These are phyloP conservation scores for Jacaranda mimosifolia DNA, from an alignment of 257 asterid species.

Conservation along the genomic window DNA sequence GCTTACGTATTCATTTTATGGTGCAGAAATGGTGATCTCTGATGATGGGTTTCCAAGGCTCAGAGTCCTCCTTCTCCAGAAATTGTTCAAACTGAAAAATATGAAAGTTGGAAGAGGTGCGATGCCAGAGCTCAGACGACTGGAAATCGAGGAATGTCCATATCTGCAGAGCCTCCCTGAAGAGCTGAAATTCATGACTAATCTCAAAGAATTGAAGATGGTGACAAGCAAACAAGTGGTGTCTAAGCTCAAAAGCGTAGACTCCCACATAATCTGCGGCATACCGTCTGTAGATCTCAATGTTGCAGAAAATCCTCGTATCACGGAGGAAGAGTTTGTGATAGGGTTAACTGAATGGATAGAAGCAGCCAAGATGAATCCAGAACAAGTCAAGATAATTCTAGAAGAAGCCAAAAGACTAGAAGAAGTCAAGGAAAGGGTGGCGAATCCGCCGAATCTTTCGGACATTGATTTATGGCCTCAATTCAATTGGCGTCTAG, in stretches of 20 bases:
- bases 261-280: neutral
- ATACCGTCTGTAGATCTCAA: neutral
- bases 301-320: too few species aligned
- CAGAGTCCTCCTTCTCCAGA: neutral
- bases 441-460: too few species aligned
- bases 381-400: too few species aligned
- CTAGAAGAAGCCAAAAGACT: too few species aligned
- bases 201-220: neutral
- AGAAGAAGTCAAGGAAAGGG: too few species aligned
- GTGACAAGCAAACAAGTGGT: neutral
- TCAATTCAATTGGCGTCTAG: too few species aligned
- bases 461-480: too few species aligned
- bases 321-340: too few species aligned
- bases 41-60: slow-evolving; percentile 18
- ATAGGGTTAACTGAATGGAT: too few species aligned
- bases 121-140: neutral
- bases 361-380: slow-evolving; percentile 22
- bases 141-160: neutral
- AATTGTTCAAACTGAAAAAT: neutral
- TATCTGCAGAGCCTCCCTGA: too few species aligned
- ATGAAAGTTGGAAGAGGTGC: neutral
- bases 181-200: neutral
- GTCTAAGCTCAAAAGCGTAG: neutral
- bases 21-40: slow-evolving; percentile 9
- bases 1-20: neutral